Base-by-base conservation (phyloP, 768 basidiomycete species). In the Tremella mesenterica region DNA sequence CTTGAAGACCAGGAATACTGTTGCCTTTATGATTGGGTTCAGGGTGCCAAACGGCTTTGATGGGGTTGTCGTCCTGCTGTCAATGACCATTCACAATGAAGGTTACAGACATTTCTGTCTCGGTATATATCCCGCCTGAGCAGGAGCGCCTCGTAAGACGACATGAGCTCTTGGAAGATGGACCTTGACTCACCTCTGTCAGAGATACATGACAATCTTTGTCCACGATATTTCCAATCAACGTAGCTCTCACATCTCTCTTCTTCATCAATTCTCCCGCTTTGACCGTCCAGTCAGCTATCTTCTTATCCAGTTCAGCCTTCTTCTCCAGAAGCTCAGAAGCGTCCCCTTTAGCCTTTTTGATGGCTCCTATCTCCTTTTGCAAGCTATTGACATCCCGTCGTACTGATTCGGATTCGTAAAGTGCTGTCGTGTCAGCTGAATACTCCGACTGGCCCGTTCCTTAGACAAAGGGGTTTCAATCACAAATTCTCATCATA, bases 331-430 rank as follows among this genome's bases (percentile, higher is more conserved):
- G 81, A 14, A 95, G 81, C 41, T 90, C 90, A 57, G 88, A 85
- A 16, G 92, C 90, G 52, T 83, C 77, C 75, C 96, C 82, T 73
- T 96, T 97, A 14, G 87, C 89, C 83, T 93, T 97, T 75, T 89
- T 95, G 81, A 90, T 95, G 1, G 81, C 79, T 10, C 83, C 83
- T 66, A 99, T 96, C 74, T 96, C 82, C 74, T 97, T 99, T 77
- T 99, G 92, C 10, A 92, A 78, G 13, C 81, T 81, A 64, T 99
- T 97, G 34, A 88, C 81, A 62, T 88, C 80, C 72, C 92, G 91
- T 62, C 82, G 79, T 46, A 86, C 74, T 16, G 78, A 79, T 63
- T 86, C 88, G 20, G 82, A 78, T 46, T 95, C 88, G 68, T 82
- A 97, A 16, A 28, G 47, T 16, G 47, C 47, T 48, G 47, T 43